These are phyloP conservation scores for Globisporangium perplexum DNA, from an alignment of 352 stramenopile species.

Conservation along the genomic window DNA sequence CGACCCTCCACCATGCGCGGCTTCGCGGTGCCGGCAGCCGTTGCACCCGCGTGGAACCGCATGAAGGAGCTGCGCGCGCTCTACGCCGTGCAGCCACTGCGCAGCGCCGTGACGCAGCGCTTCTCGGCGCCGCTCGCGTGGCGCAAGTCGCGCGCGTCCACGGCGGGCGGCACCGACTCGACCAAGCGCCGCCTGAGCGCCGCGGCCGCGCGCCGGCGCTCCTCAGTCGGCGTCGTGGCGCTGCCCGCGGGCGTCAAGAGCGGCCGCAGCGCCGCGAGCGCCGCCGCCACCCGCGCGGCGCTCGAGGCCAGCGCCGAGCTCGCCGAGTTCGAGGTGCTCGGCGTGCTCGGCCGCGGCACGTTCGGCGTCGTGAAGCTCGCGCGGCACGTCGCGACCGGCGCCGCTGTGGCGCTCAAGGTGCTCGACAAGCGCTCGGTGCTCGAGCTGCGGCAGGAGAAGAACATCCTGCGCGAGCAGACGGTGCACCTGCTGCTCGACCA, in stretches of 20 bases:
- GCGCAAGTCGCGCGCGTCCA: constrained; percentile 17
- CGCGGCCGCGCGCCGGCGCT: constrained; percentile 11
- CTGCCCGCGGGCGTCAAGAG: background rate
- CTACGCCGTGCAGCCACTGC: constrained; percentile 16
- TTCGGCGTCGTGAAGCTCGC: constrained; percentile 71
- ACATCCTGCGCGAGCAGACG: constrained; percentile 64
- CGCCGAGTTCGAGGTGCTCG: constrained; percentile 52
- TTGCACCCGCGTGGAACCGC: constrained; percentile 35
- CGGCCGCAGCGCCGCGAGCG: too few relatives aligned
- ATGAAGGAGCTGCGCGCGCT: constrained; percentile 29
- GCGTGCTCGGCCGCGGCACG: constrained; percentile 57
- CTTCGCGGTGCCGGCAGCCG: constrained; percentile 18
- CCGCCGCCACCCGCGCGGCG: constrained; percentile 6
- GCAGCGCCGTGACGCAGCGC: constrained; percentile 15
- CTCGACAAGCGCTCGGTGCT: constrained; percentile 34
- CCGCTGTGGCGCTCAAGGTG: constrained; percentile 56
- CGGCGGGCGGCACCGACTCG: constrained; percentile 3
- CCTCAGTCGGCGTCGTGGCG: constrained; percentile 5
- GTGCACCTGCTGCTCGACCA: constrained; percentile 55
- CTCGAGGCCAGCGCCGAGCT: constrained; percentile 24
- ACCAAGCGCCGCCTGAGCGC: constrained; percentile 14
- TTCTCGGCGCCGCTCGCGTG: constrained; percentile 28
- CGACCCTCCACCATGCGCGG: constrained; percentile 4
- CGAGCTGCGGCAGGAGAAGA: constrained; percentile 57
- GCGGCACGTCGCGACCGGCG: constrained; percentile 44